Conservation (phyloP, 2,329 filamentous ascomycete species). For the Penicillium digitatum region DNA sequence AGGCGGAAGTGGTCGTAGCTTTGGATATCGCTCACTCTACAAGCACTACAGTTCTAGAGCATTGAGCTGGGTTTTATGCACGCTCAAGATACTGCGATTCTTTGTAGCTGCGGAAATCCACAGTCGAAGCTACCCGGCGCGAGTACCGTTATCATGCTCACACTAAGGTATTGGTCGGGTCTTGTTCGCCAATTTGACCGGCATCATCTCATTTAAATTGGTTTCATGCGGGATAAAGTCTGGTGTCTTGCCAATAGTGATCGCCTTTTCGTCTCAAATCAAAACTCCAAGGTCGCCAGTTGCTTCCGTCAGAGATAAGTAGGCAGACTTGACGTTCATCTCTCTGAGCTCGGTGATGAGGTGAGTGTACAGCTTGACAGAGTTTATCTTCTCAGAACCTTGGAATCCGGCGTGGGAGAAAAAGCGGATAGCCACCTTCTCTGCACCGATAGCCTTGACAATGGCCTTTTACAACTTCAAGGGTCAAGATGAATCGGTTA, state of each 20-base stretch:
- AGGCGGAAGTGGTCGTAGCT: not conserved
- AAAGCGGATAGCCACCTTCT: not conserved
- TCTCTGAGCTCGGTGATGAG: not conserved
- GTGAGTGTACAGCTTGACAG: not conserved
- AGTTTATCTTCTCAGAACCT: not conserved
- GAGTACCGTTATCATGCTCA: too few species aligned
- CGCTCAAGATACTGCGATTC: too few species aligned
- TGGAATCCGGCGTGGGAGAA: not conserved
- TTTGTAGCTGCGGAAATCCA: too few species aligned
- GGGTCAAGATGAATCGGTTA: not conserved
- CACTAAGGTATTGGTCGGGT: too few species aligned
- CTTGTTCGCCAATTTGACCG: too few species aligned
- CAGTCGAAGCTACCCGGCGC: too few species aligned
- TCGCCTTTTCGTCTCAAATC: not conserved
- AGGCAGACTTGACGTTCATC: not conserved
- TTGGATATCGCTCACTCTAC: not conserved
- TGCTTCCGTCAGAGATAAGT: not conserved
- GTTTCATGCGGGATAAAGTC: not conserved
- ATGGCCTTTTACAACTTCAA: not conserved
- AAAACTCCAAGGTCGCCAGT: not conserved
- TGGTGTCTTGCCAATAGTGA: not conserved
- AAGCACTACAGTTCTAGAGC: too few species aligned
- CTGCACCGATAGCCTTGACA: not conserved
- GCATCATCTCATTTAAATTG: too few species aligned
- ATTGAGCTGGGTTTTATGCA: too few species aligned